Evolutionary conservation across 2,329 filamentous ascomycete genomes (phyloP), one percentile per base, ranked within the genome.

Genomic region (Cryphonectria japonica): DNA sequence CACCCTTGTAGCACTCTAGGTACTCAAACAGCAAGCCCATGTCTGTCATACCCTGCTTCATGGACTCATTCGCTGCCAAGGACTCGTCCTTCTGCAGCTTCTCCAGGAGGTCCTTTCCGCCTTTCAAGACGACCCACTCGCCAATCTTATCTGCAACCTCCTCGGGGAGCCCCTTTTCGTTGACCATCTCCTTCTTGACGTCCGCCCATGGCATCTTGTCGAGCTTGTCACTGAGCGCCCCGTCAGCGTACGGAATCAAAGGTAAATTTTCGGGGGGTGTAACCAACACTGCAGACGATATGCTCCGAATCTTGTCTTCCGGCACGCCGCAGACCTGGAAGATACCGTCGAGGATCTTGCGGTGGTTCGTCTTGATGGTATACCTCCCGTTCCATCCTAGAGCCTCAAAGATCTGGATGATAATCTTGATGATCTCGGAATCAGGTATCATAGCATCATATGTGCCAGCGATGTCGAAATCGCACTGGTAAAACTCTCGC

Each of bases 401-500:
- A 64, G 88, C 88, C 75, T 95, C 89, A 77, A 98, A 97, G 57
- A 97, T 92, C 79, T 98, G 94, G 76, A 89, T 90, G 66, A 93
- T 89, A 75, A 98, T 94, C 71, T 92, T 88, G 76, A 98, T 83
- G 71, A 97, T 92, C 83, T 98, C 95, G 52, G 94, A 93, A 78
- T 98, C 95, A 70, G 95, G 93, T 37, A 97, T 87, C 94, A 98
- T 97, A 68, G 93, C 83, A 79, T 97, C 95, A 83, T 94, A 97
- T 59, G 84, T 85, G 73, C 95, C 94, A 16, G 95, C 95, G 82
- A 98, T 95, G 79, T 98, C 95, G 78, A 98, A 97, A 83, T 98
- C 95, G 84, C 95, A 98, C 82, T 98, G 95, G 84, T 97, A 97
- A 82, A 97, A 97, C 82, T 98, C 95, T 78, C 95, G 89, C 92